Conservation (phyloP, 2,329 filamentous ascomycete species). For the Diaporthe ampelina region DNA sequence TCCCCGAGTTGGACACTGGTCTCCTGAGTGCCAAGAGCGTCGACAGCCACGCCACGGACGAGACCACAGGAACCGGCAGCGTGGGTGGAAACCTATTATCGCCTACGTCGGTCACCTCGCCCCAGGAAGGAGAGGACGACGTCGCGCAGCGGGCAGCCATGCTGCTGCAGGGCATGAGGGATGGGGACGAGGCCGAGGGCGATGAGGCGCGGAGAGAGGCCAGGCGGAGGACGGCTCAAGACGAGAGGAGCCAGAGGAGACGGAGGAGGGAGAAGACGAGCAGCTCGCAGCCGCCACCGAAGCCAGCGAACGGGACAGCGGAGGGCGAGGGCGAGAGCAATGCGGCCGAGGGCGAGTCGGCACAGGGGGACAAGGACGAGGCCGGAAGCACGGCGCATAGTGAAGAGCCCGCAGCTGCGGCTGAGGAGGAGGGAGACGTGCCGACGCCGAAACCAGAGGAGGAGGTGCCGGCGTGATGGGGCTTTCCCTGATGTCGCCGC, state of each 20-base stretch:
- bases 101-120: constrained; percentile 52
- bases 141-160: constrained; percentile 88
- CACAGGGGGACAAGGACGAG: constrained; percentile 18
- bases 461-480: constrained; percentile 14
- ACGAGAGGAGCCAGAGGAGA: constrained; percentile 78
- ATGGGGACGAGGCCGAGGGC: constrained; percentile 68
- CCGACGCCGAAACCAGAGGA: constrained; percentile 35
- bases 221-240: constrained; percentile 81
- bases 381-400: constrained; percentile 18
- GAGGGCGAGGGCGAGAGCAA: constrained; percentile 56
- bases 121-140: constrained; percentile 71
- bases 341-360: constrained; percentile 21
- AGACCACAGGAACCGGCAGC: constrained; percentile 66
- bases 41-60: constrained; percentile 56
- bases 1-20: constrained; percentile 66
- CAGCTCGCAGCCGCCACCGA: constrained; percentile 45
- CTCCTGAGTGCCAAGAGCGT: constrained; percentile 50
- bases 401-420: constrained; percentile 11
- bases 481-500: neutral
- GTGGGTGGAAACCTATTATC: constrained; percentile 53
- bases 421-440: constrained; percentile 34
- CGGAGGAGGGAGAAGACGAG: constrained; percentile 74
- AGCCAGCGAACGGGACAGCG: constrained; percentile 64
- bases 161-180: constrained; percentile 85
- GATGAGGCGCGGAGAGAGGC: constrained; percentile 70